Evolutionary conservation across 495 filamentous ascomycete genomes (phyloP), one percentile per base, ranked within the genome.

Genomic region (Talaromyces trachyspermus): DNA sequence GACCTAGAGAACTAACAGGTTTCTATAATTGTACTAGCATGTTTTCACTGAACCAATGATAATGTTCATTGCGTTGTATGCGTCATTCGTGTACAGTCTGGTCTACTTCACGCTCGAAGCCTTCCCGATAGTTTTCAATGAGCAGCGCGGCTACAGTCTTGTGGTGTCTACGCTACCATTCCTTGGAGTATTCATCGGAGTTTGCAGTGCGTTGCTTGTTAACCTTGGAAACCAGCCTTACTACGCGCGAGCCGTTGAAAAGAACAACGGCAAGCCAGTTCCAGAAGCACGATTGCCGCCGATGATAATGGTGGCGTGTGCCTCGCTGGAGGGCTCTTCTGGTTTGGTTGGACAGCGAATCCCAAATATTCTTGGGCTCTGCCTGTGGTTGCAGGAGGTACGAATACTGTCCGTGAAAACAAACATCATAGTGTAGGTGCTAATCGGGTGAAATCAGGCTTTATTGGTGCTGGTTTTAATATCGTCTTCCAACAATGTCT

Each of bases 221-320:
- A 46, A 53, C 18, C 30, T 52, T 17, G 32, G 17, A 2, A 39
- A 50, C 18, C 47, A 54, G 18, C 20, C 23, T 0, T 14, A 19
- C n/a, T 54, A 54, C 19, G 36, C 23, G 3, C 17, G 24, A 6
- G 56, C 44, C 20, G 53, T 52, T 1, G 44, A 50, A n/a, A 50
- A 37, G 10, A 55, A 50, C 5, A 46, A 54, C 33, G 55, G 57
- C 2, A 49, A 44, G 26, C 32, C 58, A 7, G 64, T 67, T 5
- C 60, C 62, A 0, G 64, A 69, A 50, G 63, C 58, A 5, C 55
- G 62, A 8, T 45, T 66, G 5, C 53, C 54, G 5, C 76, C 77
- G 0, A 78, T 80, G 67, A 62, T 68, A 7, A 43, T 72, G 76
- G 76, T 0, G 73, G 65, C 0, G 20, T 79, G n/a, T 55, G 73